Evolutionary conservation across 108 stramenopile species (phyloP).

Genomic region (Nitzschia sp.): DNA sequence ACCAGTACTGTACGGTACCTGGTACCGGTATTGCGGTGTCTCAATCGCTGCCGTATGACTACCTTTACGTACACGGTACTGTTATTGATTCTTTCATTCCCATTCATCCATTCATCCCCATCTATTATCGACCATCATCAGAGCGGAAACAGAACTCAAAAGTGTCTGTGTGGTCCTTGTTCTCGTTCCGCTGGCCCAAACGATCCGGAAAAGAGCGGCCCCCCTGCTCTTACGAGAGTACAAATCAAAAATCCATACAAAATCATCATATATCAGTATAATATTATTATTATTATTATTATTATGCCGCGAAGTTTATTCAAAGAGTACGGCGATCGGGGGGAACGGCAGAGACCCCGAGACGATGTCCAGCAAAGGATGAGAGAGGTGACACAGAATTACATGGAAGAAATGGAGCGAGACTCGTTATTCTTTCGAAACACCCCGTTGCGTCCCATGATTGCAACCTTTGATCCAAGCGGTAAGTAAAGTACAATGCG

Average conservation of each 20-base stretch:
- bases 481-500: not conserved
- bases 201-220: too few relatives aligned
- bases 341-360: not conserved
- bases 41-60: not conserved
- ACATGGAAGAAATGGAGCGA: constrained; percentile 23
- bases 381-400: constrained; percentile 15
- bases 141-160: not conserved
- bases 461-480: constrained; percentile 10
- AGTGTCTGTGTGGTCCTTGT: not conserved
- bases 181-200: too few relatives aligned
- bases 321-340: constrained; percentile 9
- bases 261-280: not conserved
- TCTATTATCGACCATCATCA: not conserved
- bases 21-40: too few relatives aligned
- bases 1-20: not conserved
- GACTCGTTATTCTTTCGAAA: constrained; percentile 9
- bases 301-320: constrained; percentile 6
- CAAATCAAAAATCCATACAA: not conserved
- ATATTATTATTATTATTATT: not conserved
- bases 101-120: too few relatives aligned
- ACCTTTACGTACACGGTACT: not conserved
- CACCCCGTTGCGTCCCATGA: not conserved
- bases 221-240: not conserved
- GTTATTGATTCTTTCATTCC: too few relatives aligned
- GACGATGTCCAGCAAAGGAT: constrained; percentile 10